A percentile compares a stretch with the other conserved stretches of the same genome.
These are phyloP conservation scores for Esteya vermicola DNA, from an alignment of 2,329 filamentous ascomycete genomes.

Conservation along the genomic window DNA sequence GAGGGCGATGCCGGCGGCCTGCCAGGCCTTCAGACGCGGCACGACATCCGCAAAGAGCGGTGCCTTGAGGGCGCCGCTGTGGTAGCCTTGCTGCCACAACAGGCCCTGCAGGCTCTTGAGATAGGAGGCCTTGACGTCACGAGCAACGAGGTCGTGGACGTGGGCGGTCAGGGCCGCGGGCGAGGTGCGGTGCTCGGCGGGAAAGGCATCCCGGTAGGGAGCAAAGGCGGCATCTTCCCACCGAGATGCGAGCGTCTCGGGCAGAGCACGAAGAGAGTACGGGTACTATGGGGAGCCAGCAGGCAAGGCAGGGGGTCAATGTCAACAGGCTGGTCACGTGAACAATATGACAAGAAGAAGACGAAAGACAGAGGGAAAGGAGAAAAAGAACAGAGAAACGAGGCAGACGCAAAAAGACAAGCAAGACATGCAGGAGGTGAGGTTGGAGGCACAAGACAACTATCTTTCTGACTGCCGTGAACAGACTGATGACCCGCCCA, in stretches of 20 bases:
- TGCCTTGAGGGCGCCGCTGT: constrained; percentile 52
- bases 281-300: constrained; percentile 46
- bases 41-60: constrained; percentile 63
- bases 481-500: too few relatives aligned
- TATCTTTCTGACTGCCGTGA: too few relatives aligned
- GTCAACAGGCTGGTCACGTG: neutral
- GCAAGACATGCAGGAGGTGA: too few relatives aligned
- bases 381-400: neutral
- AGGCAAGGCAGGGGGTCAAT: constrained; percentile 4
- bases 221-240: constrained; percentile 54
- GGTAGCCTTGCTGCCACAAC: constrained; percentile 64
- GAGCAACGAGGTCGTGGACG: constrained; percentile 53
- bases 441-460: too few relatives aligned
- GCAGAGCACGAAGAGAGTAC: constrained; percentile 56
- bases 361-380: neutral
- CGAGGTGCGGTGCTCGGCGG: constrained; percentile 44
- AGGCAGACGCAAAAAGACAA: neutral
- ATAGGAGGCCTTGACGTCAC: constrained; percentile 63
- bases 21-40: constrained; percentile 47
- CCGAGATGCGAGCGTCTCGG: constrained; percentile 45
- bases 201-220: constrained; percentile 58
- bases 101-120: constrained; percentile 70
- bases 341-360: neutral
- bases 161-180: constrained; percentile 49
- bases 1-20: constrained; percentile 37